phyloP scores from a whole-genome alignment of 306 rosid genomes.

The Medicago arabica region DNA sequence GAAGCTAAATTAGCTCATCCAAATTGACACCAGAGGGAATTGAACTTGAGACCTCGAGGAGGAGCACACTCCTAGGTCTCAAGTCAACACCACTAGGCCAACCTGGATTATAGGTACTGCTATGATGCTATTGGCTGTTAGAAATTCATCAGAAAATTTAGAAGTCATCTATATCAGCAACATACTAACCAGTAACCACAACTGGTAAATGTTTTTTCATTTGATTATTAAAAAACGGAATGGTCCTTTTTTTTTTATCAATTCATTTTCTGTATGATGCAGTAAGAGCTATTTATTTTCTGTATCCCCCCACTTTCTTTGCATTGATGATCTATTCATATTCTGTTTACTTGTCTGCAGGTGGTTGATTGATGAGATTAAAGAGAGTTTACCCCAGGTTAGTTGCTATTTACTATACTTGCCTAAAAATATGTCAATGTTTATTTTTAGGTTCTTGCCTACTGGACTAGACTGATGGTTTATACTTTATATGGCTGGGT shows the following conservation, averaged over 20 bases:
- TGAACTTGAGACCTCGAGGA: too few relatives aligned
- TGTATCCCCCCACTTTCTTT: slow-evolving; percentile 15
- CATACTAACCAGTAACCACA: slow-evolving; percentile 24
- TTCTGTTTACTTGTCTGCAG: slow-evolving; percentile 53
- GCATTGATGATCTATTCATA: slow-evolving; percentile 30
- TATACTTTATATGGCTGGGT: neutral
- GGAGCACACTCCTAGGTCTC: too few relatives aligned
- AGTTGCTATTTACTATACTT: slow-evolving; percentile 45
- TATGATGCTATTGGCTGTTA: slow-evolving; percentile 20
- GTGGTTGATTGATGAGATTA: slow-evolving; percentile 93
- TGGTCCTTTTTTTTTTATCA: neutral
- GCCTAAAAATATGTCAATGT: slow-evolving; percentile 31
- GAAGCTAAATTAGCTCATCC: too few relatives aligned
- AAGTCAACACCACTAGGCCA: too few relatives aligned
- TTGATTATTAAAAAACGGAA: slow-evolving; percentile 17
- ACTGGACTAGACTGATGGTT: neutral
- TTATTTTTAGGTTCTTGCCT: slow-evolving; percentile 22
- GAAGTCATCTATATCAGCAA: slow-evolving; percentile 34
- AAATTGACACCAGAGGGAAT: too few relatives aligned
- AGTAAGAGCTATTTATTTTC: slow-evolving; percentile 11
- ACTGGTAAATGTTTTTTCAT: slow-evolving; percentile 32
- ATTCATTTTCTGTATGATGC: too few relatives aligned
- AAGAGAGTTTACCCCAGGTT: slow-evolving; percentile 89
- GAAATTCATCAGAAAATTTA: slow-evolving; percentile 27
- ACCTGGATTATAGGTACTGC: slow-evolving; percentile 89